These are phyloP conservation scores for Lentinula guzmanii DNA, from an alignment of 768 basidiomycete species.

Conservation along the genomic window DNA sequence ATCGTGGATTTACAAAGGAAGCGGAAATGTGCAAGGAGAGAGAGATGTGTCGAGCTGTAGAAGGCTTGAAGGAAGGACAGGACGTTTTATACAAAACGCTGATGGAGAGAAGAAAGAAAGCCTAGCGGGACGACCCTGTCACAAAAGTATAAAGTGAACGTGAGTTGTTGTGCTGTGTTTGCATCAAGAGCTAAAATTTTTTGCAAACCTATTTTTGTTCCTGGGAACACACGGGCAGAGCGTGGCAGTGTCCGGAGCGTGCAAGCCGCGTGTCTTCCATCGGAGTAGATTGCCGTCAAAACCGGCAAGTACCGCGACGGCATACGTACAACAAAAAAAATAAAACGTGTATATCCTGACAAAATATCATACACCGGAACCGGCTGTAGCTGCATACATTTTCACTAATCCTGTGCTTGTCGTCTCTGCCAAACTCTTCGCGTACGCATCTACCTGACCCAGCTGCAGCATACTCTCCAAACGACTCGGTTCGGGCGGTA, in stretches of 20 bases:
- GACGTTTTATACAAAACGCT: background rate
- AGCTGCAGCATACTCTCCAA: conserved; percentile 81
- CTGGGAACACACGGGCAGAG: background rate
- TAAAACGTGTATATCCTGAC: background rate
- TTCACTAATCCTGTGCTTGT: conserved; percentile 69
- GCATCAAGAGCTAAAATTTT: background rate
- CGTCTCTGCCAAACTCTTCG: conserved; percentile 65
- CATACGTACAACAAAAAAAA: too few species aligned
- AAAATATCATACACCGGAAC: conserved; percentile 2
- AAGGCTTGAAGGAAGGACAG: conserved; percentile 11
- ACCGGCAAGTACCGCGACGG: background rate
- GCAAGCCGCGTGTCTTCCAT: background rate
- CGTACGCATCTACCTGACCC: conserved; percentile 84
- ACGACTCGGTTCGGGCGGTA: conserved; percentile 82
- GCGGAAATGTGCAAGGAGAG: conserved; percentile 2
- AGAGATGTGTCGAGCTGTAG: conserved; percentile 12
- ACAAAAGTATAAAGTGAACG: background rate
- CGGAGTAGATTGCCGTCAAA: background rate
- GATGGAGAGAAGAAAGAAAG: background rate
- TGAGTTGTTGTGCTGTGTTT: background rate
- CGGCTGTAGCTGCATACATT: conserved; percentile 68
- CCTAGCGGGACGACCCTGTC: background rate
- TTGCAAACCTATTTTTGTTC: background rate
- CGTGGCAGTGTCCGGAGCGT: background rate
- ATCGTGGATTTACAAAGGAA: conserved; percentile 22